phyloP scores from a whole-genome alignment of 1,284 basidiomycete genomes.

The Cutaneotrichosporon cutaneum region DNA sequence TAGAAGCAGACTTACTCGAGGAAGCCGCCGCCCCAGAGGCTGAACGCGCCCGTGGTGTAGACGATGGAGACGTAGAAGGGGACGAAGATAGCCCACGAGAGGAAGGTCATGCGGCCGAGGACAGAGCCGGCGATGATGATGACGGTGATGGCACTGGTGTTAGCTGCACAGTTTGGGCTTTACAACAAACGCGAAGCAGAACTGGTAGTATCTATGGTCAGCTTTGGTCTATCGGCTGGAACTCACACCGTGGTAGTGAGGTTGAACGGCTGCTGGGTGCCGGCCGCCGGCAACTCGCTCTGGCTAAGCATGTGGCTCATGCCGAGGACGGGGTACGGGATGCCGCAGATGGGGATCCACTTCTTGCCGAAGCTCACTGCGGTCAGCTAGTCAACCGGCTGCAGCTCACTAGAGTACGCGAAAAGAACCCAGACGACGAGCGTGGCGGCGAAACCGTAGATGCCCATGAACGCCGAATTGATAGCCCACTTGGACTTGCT shows the following conservation, averaged over 20 bases:
- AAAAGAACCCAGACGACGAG: background rate
- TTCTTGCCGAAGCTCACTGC: background rate
- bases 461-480: conserved; percentile 2
- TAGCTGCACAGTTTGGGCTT: background rate
- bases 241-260: background rate
- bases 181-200: background rate
- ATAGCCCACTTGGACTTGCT: conserved; percentile 6
- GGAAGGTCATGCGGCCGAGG: conserved; percentile 4
- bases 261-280: background rate
- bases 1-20: background rate
- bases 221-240: background rate
- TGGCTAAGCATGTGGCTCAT: background rate
- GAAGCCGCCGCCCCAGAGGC: conserved; percentile 1
- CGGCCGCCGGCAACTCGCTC: background rate
- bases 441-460: background rate
- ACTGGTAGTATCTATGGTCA: background rate
- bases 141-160: conserved; percentile 4
- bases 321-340: background rate
- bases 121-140: conserved; percentile 1
- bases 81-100: background rate
- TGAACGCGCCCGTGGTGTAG: background rate
- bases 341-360: background rate
- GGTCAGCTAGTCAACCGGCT: background rate
- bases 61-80: background rate
- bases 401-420: background rate